phyloP scores from a whole-genome alignment of 2,329 filamentous ascomycete genomes.

The Diaporthe nobilis region DNA sequence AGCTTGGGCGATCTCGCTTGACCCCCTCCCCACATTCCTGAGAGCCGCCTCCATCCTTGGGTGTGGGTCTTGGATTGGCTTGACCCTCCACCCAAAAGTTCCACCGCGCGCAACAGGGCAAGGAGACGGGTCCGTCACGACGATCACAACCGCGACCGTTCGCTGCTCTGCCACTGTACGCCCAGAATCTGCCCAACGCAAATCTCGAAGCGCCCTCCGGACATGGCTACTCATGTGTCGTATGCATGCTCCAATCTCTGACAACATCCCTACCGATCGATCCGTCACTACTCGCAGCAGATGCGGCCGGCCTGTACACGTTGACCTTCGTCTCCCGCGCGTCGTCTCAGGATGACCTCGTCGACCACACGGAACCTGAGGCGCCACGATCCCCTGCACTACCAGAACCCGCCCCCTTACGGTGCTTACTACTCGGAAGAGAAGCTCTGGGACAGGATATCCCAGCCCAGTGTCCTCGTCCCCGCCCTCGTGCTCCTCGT shows the following conservation, averaged over 20 bases:
- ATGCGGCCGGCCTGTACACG: constrained; percentile 31
- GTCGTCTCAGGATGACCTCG: constrained; percentile 41
- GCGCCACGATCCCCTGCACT: constrained; percentile 32
- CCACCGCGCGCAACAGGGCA: background rate
- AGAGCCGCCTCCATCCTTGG: background rate
- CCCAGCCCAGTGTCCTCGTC: constrained; percentile 54
- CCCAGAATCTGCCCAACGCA: background rate
- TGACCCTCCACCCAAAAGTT: constrained; percentile 36
- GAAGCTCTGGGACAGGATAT: constrained; percentile 51
- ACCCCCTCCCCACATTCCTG: constrained; percentile 3
- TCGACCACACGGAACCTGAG: constrained; percentile 29
- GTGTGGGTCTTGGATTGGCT: constrained; percentile 5
- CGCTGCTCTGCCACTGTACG: background rate
- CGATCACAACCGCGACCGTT: background rate
- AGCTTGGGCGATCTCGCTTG: background rate
- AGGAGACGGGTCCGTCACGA: background rate
- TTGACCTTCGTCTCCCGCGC: constrained; percentile 21
- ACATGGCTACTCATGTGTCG: constrained; percentile 2
- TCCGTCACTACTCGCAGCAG: constrained; percentile 20
- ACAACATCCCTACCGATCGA: background rate
- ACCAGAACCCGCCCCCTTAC: constrained; percentile 38
- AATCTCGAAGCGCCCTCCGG: background rate
- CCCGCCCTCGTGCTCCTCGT: constrained; percentile 52
- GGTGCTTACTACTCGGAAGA: constrained; percentile 45
- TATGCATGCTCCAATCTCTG: background rate